A percentile compares a stretch with the other conserved stretches of the same genome.
phyloP scores from a whole-genome alignment of 176 grass and related monocot species.

The Carex kokanica region DNA sequence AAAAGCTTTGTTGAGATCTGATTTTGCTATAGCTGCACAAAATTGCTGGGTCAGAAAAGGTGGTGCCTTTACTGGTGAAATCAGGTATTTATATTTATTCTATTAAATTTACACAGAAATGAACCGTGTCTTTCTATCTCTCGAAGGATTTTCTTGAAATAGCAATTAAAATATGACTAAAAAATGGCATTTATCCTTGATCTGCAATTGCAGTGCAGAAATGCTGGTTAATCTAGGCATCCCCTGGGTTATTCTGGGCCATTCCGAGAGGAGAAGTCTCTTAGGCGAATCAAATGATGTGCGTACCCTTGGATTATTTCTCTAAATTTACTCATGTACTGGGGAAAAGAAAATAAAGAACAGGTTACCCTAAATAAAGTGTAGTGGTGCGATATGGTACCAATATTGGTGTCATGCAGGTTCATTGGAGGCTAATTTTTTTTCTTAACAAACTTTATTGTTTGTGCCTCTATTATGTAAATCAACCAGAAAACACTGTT shows the following conservation, averaged over 20 bases:
- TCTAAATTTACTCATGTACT: not conserved
- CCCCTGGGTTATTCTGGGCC: conserved; percentile 85
- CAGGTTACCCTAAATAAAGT: not conserved
- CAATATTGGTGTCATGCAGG: not conserved
- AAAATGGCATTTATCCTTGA: not conserved
- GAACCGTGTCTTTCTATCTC: not conserved
- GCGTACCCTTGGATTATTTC: conserved; percentile 3
- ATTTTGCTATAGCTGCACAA: conserved; percentile 73
- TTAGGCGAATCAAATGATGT: conserved; percentile 73
- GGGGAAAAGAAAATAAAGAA: not conserved
- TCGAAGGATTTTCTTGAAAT: not conserved
- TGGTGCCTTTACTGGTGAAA: conserved; percentile 87
- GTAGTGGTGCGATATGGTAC: not conserved
- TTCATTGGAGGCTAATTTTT: not conserved
- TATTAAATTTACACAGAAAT: conserved; percentile 5
- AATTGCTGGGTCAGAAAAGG: conserved; percentile 93
- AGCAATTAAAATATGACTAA: not conserved
- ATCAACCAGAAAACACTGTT: not conserved
- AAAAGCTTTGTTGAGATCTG: conserved; percentile 56
- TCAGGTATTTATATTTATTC: conserved; percentile 50
- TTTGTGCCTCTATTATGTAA: not conserved
- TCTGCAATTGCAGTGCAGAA: conserved; percentile 33
- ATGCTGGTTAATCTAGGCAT: conserved; percentile 77
- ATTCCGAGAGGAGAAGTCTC: conserved; percentile 78
- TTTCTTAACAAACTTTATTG: not conserved